phyloP scores from a whole-genome alignment of 1,284 basidiomycete genomes.

The Papiliotrema nemorosa region DNA sequence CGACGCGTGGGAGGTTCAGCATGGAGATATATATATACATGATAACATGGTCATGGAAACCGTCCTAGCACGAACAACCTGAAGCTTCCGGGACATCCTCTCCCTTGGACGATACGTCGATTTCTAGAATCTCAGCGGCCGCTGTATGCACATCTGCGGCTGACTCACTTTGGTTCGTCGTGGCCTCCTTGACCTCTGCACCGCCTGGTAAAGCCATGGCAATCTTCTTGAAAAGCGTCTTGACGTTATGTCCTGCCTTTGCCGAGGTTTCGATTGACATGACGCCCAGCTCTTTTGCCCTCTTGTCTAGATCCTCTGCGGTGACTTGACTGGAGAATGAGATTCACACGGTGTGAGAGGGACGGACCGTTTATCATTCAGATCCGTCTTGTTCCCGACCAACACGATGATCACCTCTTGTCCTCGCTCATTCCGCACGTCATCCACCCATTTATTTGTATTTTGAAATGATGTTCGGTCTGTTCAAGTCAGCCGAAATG shows the following conservation, averaged over 20 bases:
- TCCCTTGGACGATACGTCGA: slow-evolving; percentile 45
- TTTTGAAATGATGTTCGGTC: slow-evolving; percentile 96
- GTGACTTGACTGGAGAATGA: slow-evolving; percentile 80
- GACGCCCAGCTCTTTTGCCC: slow-evolving; percentile 87
- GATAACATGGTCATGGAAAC: neutral
- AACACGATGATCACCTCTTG: slow-evolving; percentile 98
- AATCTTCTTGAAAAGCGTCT: slow-evolving; percentile 97
- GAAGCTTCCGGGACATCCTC: slow-evolving; percentile 44
- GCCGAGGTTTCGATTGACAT: slow-evolving; percentile 99
- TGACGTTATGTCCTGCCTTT: slow-evolving; percentile 99
- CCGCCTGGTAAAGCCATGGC: slow-evolving; percentile 96
- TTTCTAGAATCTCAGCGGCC: slow-evolving; percentile 33
- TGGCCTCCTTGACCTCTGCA: slow-evolving; percentile 61
- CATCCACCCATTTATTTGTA: slow-evolving; percentile 99
- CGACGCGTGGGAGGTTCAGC: neutral
- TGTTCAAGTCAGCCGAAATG: slow-evolving; percentile 42
- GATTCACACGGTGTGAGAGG: neutral
- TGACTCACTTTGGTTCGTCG: slow-evolving; percentile 55
- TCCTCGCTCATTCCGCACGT: slow-evolving; percentile 94
- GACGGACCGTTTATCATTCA: slow-evolving; percentile 50
- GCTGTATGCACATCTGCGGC: neutral
- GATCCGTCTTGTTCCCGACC: slow-evolving; percentile 98
- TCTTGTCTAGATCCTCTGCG: slow-evolving; percentile 90
- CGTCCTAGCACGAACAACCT: slow-evolving; percentile 41
- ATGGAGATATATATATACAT: neutral